Base-by-base conservation (phyloP, 2,329 filamentous ascomycete species). In the Phialophora macrospora region DNA sequence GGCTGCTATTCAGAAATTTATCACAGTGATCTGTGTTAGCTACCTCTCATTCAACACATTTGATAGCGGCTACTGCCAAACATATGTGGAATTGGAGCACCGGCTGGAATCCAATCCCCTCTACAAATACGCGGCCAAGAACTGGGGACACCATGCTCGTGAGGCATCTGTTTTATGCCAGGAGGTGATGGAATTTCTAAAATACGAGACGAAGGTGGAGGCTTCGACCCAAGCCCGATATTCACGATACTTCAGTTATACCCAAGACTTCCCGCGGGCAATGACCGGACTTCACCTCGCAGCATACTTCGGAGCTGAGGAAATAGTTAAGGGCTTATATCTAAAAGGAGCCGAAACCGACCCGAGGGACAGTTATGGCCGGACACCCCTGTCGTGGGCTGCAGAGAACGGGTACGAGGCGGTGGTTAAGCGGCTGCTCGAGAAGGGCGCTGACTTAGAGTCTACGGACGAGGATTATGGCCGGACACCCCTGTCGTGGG, bases 31-130 rank as follows among this genome's bases (percentile, higher is more conserved):
- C 7, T 74, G 70, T 49, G 17, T 71, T n/a, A 68, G 70, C 7
- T 74, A 74, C 48, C 60, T 75, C 0, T 72, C 66, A 14, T 73
- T 72, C 28, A 34, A 69, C 11, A 46, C 8, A 1, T 73, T 73
- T 20, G 30, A 38, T 2, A 22, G 26, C 14, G 59, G 59, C 11
- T 54, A 8, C 32, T 61, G 59, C 34, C 1, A 8, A 20, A n/a
- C 48, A 14, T 20, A 55, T 5, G 59, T 55, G n/a, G 59, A 61
- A 24, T 54, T 54, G 12, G 48, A 52, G 46, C 22, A n/a, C 14
- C 46, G 59, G 20, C 22, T 61, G 41, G 26, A 26, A 34, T 20
- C 26, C 3, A 34, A 61, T 46, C 46, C 46, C 3, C 46, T 52
- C 22, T 61, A 54, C 46, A 14, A 12, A 8, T 61, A 61, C 32